Conservation (phyloP, 2,329 filamentous ascomycete species). For the Aspergillus versicolor region DNA sequence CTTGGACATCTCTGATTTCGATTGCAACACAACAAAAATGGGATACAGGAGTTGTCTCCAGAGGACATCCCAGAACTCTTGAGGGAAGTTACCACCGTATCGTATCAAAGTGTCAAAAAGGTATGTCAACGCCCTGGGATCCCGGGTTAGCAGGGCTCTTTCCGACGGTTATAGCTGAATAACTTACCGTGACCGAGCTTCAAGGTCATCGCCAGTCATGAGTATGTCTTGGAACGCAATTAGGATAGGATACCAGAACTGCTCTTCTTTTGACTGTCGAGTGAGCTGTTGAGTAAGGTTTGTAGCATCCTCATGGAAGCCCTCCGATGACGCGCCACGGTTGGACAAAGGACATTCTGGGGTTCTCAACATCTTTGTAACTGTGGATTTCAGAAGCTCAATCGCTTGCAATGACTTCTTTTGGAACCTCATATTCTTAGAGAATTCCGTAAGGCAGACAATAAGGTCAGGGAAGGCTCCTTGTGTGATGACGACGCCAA, state of each 20-base stretch:
- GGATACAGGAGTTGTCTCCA: slow-evolving; percentile 97
- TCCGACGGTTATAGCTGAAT: slow-evolving; percentile 4
- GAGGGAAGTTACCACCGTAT: slow-evolving; percentile 87
- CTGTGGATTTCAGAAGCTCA: slow-evolving; percentile 88
- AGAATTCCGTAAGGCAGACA: slow-evolving; percentile 96
- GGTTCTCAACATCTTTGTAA: slow-evolving; percentile 91
- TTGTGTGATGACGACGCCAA: slow-evolving; percentile 93
- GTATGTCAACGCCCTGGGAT: slow-evolving; percentile 75
- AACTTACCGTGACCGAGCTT: slow-evolving; percentile 71
- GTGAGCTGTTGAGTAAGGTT: slow-evolving; percentile 62
- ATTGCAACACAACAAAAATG: slow-evolving; percentile 97
- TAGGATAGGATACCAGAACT: slow-evolving; percentile 97
- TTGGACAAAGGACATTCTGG: slow-evolving; percentile 90
- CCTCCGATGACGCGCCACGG: slow-evolving; percentile 50
- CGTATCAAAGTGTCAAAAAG: slow-evolving; percentile 91
- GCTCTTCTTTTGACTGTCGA: slow-evolving; percentile 88
- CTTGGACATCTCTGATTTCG: slow-evolving; percentile 93
- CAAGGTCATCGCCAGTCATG: slow-evolving; percentile 98
- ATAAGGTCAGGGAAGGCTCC: slow-evolving; percentile 95
- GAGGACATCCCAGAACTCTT: slow-evolving; percentile 96
- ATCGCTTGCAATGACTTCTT: slow-evolving; percentile 97
- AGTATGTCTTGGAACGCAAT: slow-evolving; percentile 98
- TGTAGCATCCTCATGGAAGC: slow-evolving; percentile 46
- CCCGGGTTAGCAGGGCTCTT: slow-evolving; percentile 7
- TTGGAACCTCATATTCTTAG: slow-evolving; percentile 97